phyloP scores from a whole-genome alignment of 2,329 filamentous ascomycete genomes.

The Nectriaceae sp. region DNA sequence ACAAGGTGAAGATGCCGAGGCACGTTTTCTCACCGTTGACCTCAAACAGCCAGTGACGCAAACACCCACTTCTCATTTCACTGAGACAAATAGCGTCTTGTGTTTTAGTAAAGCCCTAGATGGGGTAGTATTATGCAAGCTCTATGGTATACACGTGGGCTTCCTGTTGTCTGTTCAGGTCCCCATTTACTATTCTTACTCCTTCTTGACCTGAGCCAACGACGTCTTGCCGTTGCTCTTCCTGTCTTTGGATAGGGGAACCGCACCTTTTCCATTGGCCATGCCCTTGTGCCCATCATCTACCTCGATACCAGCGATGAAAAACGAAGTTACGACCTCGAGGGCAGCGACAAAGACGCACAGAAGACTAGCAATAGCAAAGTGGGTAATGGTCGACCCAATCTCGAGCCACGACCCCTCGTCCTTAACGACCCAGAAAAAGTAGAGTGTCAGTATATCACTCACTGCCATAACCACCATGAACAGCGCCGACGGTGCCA shows the following conservation, averaged over 20 bases:
- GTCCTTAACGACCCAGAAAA: conserved; percentile 97
- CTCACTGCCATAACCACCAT: conserved; percentile 92
- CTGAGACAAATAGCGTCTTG: background rate
- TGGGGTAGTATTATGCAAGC: background rate
- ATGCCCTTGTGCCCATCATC: conserved; percentile 27
- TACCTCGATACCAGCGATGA: conserved; percentile 80
- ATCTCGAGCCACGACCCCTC: conserved; percentile 98
- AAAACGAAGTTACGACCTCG: conserved; percentile 81
- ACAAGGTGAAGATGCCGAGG: background rate
- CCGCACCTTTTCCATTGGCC: background rate
- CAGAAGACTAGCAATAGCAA: conserved; percentile 85
- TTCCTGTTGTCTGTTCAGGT: background rate
- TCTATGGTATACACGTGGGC: background rate
- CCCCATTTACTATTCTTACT: conserved; percentile 1
- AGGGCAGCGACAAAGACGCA: conserved; percentile 89
- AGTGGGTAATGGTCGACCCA: conserved; percentile 94
- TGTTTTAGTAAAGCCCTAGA: background rate
- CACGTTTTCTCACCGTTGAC: background rate
- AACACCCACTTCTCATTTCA: background rate
- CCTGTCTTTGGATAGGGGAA: background rate
- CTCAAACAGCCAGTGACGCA: background rate
- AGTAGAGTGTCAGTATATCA: conserved; percentile 89
- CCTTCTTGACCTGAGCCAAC: conserved; percentile 21
- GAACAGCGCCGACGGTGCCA: conserved; percentile 87
- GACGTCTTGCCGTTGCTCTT: conserved; percentile 18